Base-by-base conservation (phyloP, 495 filamentous ascomycete genomes). In the Diplogelasinospora grovesii region DNA sequence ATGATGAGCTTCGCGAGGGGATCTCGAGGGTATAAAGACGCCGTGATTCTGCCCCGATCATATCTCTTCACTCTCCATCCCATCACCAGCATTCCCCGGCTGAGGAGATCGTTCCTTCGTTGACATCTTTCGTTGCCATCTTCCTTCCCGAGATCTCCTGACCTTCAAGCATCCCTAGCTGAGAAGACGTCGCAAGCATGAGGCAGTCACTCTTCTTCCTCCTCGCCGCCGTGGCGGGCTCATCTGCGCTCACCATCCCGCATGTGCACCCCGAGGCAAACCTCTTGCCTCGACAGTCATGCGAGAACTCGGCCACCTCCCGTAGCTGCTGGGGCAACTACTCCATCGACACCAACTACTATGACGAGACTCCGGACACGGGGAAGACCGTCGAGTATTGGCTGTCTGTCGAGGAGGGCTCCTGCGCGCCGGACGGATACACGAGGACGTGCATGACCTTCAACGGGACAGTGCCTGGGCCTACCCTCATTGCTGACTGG, bases 391-490 rank as follows among this genome's bases (percentile, higher is more conserved):
- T 39, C 13, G 52, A 56, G 35, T 36, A 42, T 16, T 53, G 50
- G 36, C 58, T 66, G 25, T 52, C 63, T 25, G 46, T 61, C n/a
- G 25, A 54, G 32, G 45, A 55, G 21, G 53, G 49, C 16, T 36
- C 48, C 8, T 58, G 56, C 11, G 44, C 59, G 9, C 78, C 78
- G 1, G 77, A 81, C 50, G 69, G 73, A 7, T 69, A 75, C 21
- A 60, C 52, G 24, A 65, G 77, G n/a, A 66, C 61, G 5, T 71
- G 77, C 66, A 59, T 76, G 29, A 57, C 64, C 8, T 68, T 79
- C 49, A 78, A 81, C 50, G 70, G 68, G n/a, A 65, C 65, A 28
- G 68, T 68, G 23, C 77, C 77, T 0, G 77, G 77, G 1, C 77
- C 77, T 5, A 46, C 73, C 10, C 69, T 81, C 40, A 61, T 70